A percentile compares a stretch with the other conserved stretches of the same genome.
These are phyloP conservation scores for Wickerhamomyces strasburgensis DNA, from an alignment of 805 yeast species.

Conservation along the genomic window DNA sequence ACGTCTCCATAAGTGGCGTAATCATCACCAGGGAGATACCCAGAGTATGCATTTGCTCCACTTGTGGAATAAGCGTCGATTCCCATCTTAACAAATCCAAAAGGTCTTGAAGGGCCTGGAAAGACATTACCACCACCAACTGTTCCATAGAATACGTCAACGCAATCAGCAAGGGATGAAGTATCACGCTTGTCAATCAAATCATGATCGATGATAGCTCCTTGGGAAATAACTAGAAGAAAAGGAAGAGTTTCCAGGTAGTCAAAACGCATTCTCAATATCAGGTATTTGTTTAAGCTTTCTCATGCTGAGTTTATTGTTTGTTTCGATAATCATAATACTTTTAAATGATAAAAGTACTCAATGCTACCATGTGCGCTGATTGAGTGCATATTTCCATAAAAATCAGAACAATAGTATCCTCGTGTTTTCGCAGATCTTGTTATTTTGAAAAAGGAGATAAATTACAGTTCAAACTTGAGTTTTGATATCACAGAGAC, in stretches of 20 bases:
- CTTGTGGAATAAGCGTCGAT: slow-evolving; percentile 25
- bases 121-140: slow-evolving; percentile 31
- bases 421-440: too few relatives aligned
- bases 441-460: too few relatives aligned
- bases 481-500: too few relatives aligned
- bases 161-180: slow-evolving; percentile 10
- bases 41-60: slow-evolving; percentile 30
- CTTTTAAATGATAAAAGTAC: too few relatives aligned
- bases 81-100: slow-evolving; percentile 35
- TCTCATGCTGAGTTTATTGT: too few relatives aligned
- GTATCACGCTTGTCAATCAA: background rate
- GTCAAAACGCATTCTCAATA: background rate
- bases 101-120: slow-evolving; percentile 33
- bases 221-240: background rate
- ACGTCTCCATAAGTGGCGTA: slow-evolving; percentile 18
- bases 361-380: too few relatives aligned
- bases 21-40: slow-evolving; percentile 23
- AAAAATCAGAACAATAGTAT: too few relatives aligned
- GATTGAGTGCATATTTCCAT: too few relatives aligned
- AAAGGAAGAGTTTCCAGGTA: background rate
- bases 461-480: too few relatives aligned
- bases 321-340: too few relatives aligned
- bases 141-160: slow-evolving; percentile 33
- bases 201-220: background rate
- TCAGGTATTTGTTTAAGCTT: too few relatives aligned